Evolutionary conservation across 345 rosid species (phyloP).

Genomic region (Clausena lansium): DNA sequence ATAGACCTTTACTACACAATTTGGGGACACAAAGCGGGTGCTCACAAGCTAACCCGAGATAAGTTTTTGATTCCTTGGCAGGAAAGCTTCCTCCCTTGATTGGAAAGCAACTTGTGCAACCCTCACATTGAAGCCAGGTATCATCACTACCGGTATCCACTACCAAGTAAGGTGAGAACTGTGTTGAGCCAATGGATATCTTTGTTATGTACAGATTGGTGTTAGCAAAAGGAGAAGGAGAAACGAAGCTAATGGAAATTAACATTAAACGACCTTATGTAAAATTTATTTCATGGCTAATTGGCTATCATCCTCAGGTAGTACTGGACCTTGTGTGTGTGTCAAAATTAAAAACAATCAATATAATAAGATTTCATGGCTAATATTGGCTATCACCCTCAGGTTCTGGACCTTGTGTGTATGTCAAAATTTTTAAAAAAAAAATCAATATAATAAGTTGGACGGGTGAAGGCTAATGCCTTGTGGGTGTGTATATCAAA

Average conservation of each 20-base stretch:
- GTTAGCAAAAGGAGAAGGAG: background rate
- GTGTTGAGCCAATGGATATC: background rate
- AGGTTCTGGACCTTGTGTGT: accelerated
- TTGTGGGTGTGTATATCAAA: too few species aligned
- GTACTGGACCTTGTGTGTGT: too few species aligned
- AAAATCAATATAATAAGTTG: too few species aligned
- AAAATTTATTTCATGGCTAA: too few species aligned
- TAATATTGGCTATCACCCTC: too few species aligned
- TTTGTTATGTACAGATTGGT: background rate
- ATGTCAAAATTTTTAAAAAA: too few species aligned
- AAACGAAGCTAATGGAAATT: too few species aligned
- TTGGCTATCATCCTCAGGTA: too few species aligned
- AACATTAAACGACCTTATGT: too few species aligned
- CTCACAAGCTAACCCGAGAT: background rate
- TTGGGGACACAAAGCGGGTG: background rate
- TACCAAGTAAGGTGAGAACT: background rate
- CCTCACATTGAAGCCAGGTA: constrained; percentile 15
- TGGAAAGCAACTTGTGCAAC: constrained; percentile 1
- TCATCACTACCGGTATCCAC: constrained; percentile 2
- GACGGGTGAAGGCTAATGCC: too few species aligned
- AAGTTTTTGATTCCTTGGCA: background rate
- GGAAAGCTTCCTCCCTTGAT: background rate
- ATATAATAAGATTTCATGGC: too few species aligned
- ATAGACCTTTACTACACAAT: background rate
- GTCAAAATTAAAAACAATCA: too few species aligned